A percentile compares a stretch with the other conserved stretches of the same genome.
These are phyloP conservation scores for Jatropha multifida DNA, from an alignment of 441 rosid genomes.

Conservation along the genomic window DNA sequence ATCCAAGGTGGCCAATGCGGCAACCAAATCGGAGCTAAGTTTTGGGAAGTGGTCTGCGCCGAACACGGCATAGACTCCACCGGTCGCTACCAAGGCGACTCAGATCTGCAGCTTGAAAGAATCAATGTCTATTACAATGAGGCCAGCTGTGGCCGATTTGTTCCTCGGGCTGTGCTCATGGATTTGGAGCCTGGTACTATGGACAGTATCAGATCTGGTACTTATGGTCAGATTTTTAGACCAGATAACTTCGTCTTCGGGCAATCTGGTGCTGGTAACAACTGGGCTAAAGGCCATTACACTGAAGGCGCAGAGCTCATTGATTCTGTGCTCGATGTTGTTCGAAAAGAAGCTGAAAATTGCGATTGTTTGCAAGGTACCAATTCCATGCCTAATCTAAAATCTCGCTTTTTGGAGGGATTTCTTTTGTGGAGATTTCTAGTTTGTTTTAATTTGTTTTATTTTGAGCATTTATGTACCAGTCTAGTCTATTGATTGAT, in stretches of 20 bases:
- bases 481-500: background rate
- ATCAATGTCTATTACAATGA: conserved; percentile 61
- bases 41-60: conserved; percentile 58
- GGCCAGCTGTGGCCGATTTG: conserved; percentile 52
- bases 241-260: conserved; percentile 59
- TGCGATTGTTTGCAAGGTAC: conserved; percentile 55
- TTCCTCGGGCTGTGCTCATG: conserved; percentile 60
- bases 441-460: too few relatives aligned
- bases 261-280: conserved; percentile 58
- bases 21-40: conserved; percentile 61
- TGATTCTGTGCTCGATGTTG: conserved; percentile 81
- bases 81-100: conserved; percentile 42
- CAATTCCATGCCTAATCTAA: too few relatives aligned
- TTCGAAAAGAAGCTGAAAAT: conserved; percentile 53
- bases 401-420: too few relatives aligned
- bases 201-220: conserved; percentile 54
- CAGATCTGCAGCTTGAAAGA: conserved; percentile 50
- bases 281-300: conserved; percentile 62
- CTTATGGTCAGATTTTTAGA: conserved; percentile 55
- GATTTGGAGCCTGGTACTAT: conserved; percentile 61
- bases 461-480: too few relatives aligned
- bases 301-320: conserved; percentile 61
- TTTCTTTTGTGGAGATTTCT: too few relatives aligned
- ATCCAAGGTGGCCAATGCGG: conserved; percentile 62
- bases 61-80: conserved; percentile 60